Base-by-base conservation (phyloP, 2,329 filamentous ascomycete species). In the Cytospora leucostoma region DNA sequence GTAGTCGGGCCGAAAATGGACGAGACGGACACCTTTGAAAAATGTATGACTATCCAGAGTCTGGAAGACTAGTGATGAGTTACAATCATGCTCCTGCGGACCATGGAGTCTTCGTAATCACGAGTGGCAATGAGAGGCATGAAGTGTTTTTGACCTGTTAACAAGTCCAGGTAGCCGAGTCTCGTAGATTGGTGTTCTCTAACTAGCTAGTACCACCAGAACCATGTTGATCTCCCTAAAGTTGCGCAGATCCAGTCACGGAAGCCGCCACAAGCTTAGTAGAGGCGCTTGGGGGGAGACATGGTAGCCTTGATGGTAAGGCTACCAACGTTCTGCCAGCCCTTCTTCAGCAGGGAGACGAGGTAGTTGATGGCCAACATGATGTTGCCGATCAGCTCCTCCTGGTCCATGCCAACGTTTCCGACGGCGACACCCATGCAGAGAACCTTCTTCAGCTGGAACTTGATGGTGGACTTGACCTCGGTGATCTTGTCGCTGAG, bases 301-400 rank as follows among this genome's bases (percentile, higher is more conserved):
- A 99, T 99, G 85, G 91, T 91, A 84, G 95, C 95, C 92, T 99
- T 99, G 88, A 99, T 95, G 80, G 93, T 97, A 84, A 99, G 88
- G 87, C 91, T 95, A 80, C 95, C 95, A 77, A 99, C 95, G 88
- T 99, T 99, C 88, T 99, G 95, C 95, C 95, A 99, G 80, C 95
- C 95, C 92, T 99, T 99, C 93, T 99, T 99, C 80, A 99, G 86
- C 74, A 99, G 87, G 70, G 93, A 97, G 80, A 99, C 94, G 71
- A 99, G 89, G 89, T 99, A 99, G 91, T 99, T 99, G 90, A 99
- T 98, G 82, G 94, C 88, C 84, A 99, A 84, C 95, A 99, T 99
- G 84, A 98, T 93, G 90, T 99, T 99, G 78, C 87, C 91, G 73
- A 99, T 89, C 72, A 99, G 85, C 86, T 97, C 92, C 77, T 99